phyloP scores from a whole-genome alignment of 164 flowering plant genomes.

The Protea cynaroides region DNA sequence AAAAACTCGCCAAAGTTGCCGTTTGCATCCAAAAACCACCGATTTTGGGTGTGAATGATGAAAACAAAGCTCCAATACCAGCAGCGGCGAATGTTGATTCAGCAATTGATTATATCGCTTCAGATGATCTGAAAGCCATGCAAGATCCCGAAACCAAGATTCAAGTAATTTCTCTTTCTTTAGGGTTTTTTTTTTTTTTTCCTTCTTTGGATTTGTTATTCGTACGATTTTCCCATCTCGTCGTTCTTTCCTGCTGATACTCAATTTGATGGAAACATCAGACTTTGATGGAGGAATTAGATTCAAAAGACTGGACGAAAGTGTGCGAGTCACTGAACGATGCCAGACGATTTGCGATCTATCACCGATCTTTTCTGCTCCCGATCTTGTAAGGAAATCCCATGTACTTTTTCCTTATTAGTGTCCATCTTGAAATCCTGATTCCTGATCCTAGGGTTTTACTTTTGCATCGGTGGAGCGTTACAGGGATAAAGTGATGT shows the following conservation, averaged over 20 bases:
- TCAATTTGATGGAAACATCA: conserved; percentile 5
- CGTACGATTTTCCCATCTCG: neutral
- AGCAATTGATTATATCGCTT: conserved; percentile 59
- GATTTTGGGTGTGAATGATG: conserved; percentile 46
- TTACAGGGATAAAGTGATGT: conserved; percentile 60
- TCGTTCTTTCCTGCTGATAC: neutral
- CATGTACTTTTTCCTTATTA: neutral
- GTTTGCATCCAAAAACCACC: conserved; percentile 22
- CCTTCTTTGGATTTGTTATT: neutral
- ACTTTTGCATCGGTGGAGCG: neutral
- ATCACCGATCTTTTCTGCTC: conserved; percentile 47
- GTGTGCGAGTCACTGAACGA: conserved; percentile 75
- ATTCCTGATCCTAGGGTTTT: neutral
- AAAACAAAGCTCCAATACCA: conserved; percentile 39
- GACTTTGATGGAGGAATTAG: conserved; percentile 61
- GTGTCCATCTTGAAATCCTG: neutral
- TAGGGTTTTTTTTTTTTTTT: neutral
- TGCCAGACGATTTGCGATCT: conserved; percentile 60
- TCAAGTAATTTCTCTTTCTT: conserved; percentile 28
- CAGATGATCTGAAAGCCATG: conserved; percentile 56
- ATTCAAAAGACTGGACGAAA: conserved; percentile 74
- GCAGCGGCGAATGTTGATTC: conserved; percentile 33
- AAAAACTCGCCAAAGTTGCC: conserved; percentile 47
- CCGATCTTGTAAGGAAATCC: conserved; percentile 54
- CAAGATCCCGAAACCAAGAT: conserved; percentile 61